A percentile compares a stretch with the other conserved stretches of the same genome.
Evolutionary conservation across 2,329 filamentous ascomycete species (phyloP).

Genomic region (Stagonosporopsis chrysanthemi): DNA sequence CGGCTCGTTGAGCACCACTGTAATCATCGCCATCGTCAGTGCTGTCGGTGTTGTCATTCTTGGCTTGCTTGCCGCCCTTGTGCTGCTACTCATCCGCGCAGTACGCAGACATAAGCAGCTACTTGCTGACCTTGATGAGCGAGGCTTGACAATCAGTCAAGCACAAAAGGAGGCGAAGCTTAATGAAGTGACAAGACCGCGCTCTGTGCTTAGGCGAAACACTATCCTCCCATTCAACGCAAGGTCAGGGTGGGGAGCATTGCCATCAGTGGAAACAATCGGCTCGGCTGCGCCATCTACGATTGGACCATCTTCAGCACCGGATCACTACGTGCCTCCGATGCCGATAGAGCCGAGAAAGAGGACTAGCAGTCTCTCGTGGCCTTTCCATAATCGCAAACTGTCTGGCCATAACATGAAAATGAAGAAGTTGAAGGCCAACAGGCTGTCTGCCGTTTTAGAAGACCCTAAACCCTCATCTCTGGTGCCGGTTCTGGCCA

Average conservation of each 20-base stretch:
- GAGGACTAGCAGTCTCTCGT: slow-evolving; percentile 37
- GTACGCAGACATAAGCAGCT: slow-evolving; percentile 39
- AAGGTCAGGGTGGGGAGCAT: slow-evolving; percentile 51
- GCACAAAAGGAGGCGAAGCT: slow-evolving; percentile 28
- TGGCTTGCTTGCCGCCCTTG: slow-evolving; percentile 32
- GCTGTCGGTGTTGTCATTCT: slow-evolving; percentile 38
- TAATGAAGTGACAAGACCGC: slow-evolving; percentile 36
- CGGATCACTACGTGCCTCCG: slow-evolving; percentile 21
- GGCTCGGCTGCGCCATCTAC: slow-evolving; percentile 24
- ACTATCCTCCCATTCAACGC: slow-evolving; percentile 46
- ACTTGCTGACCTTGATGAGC: slow-evolving; percentile 43
- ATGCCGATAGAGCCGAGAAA: slow-evolving; percentile 30
- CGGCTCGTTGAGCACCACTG: slow-evolving; percentile 33
- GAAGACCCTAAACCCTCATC: slow-evolving; percentile 50
- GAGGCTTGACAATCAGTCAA: slow-evolving; percentile 39
- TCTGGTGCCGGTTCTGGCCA: slow-evolving; percentile 31
- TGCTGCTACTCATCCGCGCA: slow-evolving; percentile 39
- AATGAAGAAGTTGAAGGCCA: slow-evolving; percentile 38
- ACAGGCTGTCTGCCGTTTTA: slow-evolving; percentile 48
- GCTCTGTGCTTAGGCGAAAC: slow-evolving; percentile 42
- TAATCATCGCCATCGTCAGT: slow-evolving; percentile 34
- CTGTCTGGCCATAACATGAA: slow-evolving; percentile 35
- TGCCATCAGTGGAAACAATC: slow-evolving; percentile 51
- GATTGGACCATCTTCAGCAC: slow-evolving; percentile 30
- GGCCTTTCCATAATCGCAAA: slow-evolving; percentile 40